phyloP scores from a whole-genome alignment of 2,329 filamentous ascomycete genomes.

The Myriosclerotinia curreyana region DNA sequence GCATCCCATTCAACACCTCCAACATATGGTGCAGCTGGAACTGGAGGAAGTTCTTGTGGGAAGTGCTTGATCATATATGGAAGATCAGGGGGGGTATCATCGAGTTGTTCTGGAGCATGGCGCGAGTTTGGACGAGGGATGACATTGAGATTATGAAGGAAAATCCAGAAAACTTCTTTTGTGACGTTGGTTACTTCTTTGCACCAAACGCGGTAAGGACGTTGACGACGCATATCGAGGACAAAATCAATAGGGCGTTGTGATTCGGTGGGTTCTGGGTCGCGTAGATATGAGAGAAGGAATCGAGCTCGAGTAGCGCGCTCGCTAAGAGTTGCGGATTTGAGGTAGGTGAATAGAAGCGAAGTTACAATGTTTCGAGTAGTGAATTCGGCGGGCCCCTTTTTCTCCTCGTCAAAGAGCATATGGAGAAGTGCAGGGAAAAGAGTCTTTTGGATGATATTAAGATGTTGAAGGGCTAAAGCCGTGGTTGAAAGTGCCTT shows the following conservation, averaged over 20 bases:
- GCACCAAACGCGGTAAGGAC: constrained; percentile 91
- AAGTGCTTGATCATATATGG: constrained; percentile 71
- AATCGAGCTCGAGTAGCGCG: constrained; percentile 65
- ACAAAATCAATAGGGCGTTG: constrained; percentile 81
- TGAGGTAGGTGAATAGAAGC: constrained; percentile 83
- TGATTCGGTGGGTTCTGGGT: constrained; percentile 72
- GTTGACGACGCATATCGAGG: constrained; percentile 78
- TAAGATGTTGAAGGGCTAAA: constrained; percentile 75
- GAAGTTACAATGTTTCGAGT: constrained; percentile 88
- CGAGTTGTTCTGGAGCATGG: constrained; percentile 35
- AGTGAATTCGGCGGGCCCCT: constrained; percentile 93
- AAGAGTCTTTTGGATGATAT: constrained; percentile 72
- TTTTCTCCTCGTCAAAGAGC: constrained; percentile 97
- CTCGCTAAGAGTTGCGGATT: constrained; percentile 59
- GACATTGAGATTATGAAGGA: constrained; percentile 89
- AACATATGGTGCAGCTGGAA: constrained; percentile 92
- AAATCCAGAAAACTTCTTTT: constrained; percentile 99
- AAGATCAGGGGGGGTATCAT: constrained; percentile 43
- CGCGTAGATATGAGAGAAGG: constrained; percentile 76
- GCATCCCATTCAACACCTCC: constrained; percentile 98
- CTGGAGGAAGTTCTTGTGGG: constrained; percentile 80
- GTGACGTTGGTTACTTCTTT: constrained; percentile 90
- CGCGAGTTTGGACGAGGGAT: constrained; percentile 57
- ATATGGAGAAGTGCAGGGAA: constrained; percentile 84
- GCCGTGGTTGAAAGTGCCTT: constrained; percentile 94